These are phyloP conservation scores for Penicillium rolfsii DNA, from an alignment of 2,329 filamentous ascomycete genomes.

Conservation along the genomic window DNA sequence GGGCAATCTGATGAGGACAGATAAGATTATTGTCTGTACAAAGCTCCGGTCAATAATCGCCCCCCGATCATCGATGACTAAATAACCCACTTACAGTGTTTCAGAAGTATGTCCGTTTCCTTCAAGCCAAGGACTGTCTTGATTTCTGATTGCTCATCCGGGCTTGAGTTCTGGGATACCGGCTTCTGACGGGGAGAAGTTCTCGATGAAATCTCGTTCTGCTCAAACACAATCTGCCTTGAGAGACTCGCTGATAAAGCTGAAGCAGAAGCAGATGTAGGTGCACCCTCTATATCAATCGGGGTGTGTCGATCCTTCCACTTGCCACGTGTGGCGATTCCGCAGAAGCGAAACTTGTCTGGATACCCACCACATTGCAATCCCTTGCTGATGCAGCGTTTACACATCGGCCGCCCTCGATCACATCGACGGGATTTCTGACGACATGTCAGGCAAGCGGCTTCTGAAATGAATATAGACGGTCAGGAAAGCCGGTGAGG, in stretches of 20 bases:
- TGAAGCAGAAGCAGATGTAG: neutral
- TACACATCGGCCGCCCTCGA: constrained; percentile 35
- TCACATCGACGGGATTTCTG: constrained; percentile 41
- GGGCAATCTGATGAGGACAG: constrained; percentile 37
- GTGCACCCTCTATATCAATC: neutral
- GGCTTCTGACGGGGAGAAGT: neutral
- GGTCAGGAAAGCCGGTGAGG: neutral
- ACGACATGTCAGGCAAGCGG: constrained; percentile 39
- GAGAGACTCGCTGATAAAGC: neutral
- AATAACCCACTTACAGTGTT: constrained; percentile 27
- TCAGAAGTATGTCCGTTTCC: constrained; percentile 25
- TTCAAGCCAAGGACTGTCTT: constrained; percentile 12
- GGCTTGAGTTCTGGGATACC: neutral
- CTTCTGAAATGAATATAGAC: constrained; percentile 20
- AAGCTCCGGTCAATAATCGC: neutral
- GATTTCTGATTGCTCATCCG: neutral
- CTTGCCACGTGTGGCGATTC: constrained; percentile 36
- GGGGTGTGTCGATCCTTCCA: constrained; percentile 35
- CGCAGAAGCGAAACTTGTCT: constrained; percentile 38
- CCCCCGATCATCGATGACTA: neutral
- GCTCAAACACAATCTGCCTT: neutral
- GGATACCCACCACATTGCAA: constrained; percentile 38
- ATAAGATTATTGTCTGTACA: constrained; percentile 32
- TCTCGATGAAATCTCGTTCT: neutral
- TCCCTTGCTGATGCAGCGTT: constrained; percentile 37